Conservation (phyloP, 106 monocot genomes). For the Dioscorea alata region DNA sequence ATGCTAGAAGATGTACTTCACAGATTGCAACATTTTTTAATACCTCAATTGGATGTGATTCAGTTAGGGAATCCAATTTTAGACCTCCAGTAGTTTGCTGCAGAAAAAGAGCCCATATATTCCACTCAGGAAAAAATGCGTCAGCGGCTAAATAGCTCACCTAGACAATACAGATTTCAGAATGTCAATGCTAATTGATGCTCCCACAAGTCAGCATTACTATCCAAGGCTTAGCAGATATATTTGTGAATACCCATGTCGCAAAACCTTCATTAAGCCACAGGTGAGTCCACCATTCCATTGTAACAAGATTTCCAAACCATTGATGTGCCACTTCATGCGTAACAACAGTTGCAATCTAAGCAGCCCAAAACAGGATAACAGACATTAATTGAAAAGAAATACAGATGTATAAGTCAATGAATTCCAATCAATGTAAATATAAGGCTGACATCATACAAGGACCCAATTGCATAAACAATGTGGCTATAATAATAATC, state of each 20-base stretch:
- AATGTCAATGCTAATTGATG: too few relatives aligned
- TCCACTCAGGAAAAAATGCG: conserved; percentile 86
- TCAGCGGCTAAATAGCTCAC: conserved; percentile 86
- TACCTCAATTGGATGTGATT: conserved; percentile 99
- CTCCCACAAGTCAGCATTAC: too few relatives aligned
- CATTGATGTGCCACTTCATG: conserved; percentile 98
- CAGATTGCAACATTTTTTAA: neutral
- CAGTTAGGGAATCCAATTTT: conserved; percentile 72
- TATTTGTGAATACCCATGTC: conserved; percentile 60
- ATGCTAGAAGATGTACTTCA: too few relatives aligned
- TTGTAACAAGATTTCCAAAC: conserved; percentile 99
- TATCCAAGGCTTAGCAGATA: too few relatives aligned
- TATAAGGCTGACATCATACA: too few relatives aligned
- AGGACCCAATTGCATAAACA: too few relatives aligned
- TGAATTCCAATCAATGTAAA: too few relatives aligned
- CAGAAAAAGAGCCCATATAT: conserved; percentile 91
- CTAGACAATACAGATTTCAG: conserved; percentile 22
- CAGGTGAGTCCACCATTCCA: conserved; percentile 99
- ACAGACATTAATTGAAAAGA: too few relatives aligned
- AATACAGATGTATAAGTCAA: too few relatives aligned
- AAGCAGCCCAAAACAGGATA: neutral
- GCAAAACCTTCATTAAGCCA: conserved; percentile 99
- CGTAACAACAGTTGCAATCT: conserved; percentile 86
- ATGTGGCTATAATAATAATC: too few relatives aligned
- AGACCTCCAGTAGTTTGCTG: conserved; percentile 64